Evolutionary conservation across 2,329 filamentous ascomycete genomes (phyloP), one percentile per base, ranked within the genome.

Genomic region (Ophiostoma tasmaniense): DNA sequence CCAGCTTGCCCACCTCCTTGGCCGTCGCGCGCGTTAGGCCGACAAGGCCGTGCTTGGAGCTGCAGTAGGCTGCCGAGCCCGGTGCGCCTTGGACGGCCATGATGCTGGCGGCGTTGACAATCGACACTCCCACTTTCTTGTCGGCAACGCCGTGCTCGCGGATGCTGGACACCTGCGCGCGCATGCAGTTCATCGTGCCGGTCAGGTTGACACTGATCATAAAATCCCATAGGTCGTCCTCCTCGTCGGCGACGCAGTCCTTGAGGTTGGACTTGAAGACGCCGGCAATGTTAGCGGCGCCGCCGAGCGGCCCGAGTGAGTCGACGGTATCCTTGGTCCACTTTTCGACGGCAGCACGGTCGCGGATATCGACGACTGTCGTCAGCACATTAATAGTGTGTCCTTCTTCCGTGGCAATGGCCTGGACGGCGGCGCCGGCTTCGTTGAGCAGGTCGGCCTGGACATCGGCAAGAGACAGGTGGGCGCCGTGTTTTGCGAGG

Each of bases 241-340:
- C 79, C 52, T 82, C 74, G 25, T 82, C 81, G 2, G 76, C 76
- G 22, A 83, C 75, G 2, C 78, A 71, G 65, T 77, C 75, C 69
- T 78, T 71, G 14, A 78, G 78, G 70, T 82, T 80, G 64, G 80
- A 75, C 72, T 78, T 79, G 71, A 83, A 81, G 61, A 80, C 73
- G 61, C 84, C 83, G 4, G 85, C 85, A 10, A 84, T 79, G 68
- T 88, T 87, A 13, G 82, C 84, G 25, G 84, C 83, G 4, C 84
- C 81, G 72, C 86, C 82, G 10, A 87, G 79, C 67, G 80, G 80
- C 4, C 84, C 85, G 67, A 83, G 83, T 39, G 78, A 78, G n/a
- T 77, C 73, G n/a, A 86, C 75, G 13, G 81, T 79, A 65, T 74
- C 75, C 7, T 77, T 75, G 64, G 85, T 80, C 84, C 84, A 86